These are phyloP conservation scores for Fusarium sp. DNA, from an alignment of 2,329 filamentous ascomycete species.

Conservation along the genomic window DNA sequence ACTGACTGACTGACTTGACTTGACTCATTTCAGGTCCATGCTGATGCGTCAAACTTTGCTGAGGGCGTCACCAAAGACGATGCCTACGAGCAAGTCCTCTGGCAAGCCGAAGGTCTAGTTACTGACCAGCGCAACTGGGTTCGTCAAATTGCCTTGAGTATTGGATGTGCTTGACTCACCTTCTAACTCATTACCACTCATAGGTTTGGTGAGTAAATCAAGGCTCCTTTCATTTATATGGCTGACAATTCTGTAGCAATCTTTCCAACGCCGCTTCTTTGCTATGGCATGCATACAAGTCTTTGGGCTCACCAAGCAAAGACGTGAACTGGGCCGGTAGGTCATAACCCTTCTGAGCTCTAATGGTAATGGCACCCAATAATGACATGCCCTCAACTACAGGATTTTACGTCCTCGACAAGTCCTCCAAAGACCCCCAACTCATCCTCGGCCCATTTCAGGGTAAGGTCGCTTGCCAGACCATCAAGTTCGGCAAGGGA, in stretches of 20 bases:
- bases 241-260: slow-evolving; percentile 66
- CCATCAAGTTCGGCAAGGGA: slow-evolving; percentile 77
- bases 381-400: slow-evolving; percentile 16
- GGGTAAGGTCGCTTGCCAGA: slow-evolving; percentile 83
- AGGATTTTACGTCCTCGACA: slow-evolving; percentile 81
- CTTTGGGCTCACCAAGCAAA: slow-evolving; percentile 72
- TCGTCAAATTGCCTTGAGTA: slow-evolving; percentile 44
- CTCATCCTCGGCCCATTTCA: slow-evolving; percentile 85
- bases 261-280: slow-evolving; percentile 80
- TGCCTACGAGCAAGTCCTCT: slow-evolving; percentile 78
- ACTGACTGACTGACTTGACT: slow-evolving; percentile 6
- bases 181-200: background rate
- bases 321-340: slow-evolving; percentile 82
- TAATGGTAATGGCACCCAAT: slow-evolving; percentile 7
- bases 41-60: slow-evolving; percentile 80
- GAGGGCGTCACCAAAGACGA: slow-evolving; percentile 75
- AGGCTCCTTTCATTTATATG: background rate
- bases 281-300: slow-evolving; percentile 83
- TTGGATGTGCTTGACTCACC: slow-evolving; percentile 30
- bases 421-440: slow-evolving; percentile 57
- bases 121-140: slow-evolving; percentile 85
- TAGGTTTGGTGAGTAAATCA: slow-evolving; percentile 46
- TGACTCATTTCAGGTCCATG: slow-evolving; percentile 70
- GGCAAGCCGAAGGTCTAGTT: slow-evolving; percentile 76
- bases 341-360: slow-evolving; percentile 16